Conservation (phyloP, 495 filamentous ascomycete species). For the Mycothermus thermophilus region DNA sequence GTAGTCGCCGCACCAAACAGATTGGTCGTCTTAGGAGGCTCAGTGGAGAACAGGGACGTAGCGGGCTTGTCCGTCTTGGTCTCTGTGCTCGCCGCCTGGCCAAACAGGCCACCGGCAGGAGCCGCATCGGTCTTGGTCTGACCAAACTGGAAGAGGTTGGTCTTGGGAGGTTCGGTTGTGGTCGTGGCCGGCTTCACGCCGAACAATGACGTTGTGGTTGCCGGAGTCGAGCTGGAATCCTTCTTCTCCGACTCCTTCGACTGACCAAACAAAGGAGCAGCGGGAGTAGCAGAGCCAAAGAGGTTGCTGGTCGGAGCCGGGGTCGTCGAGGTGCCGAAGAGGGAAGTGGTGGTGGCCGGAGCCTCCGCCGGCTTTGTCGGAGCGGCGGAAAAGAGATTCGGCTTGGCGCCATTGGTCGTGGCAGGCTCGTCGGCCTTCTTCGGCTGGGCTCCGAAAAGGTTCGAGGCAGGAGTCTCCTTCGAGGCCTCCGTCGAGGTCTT, state of each 20-base stretch:
- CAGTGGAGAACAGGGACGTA: slow-evolving; percentile 18
- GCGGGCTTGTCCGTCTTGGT: slow-evolving; percentile 10
- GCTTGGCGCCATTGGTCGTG: slow-evolving; percentile 5
- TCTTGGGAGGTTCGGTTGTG: slow-evolving; percentile 13
- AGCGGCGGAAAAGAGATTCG: slow-evolving; percentile 8
- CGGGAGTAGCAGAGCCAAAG: slow-evolving; percentile 9
- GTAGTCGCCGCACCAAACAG: slow-evolving; percentile 16
- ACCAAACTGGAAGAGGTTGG: slow-evolving; percentile 31
- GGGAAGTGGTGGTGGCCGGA: slow-evolving; percentile 9
- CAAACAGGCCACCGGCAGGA: slow-evolving; percentile 18
- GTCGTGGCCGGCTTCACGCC: slow-evolving; percentile 8
- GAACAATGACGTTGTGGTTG: slow-evolving; percentile 11
- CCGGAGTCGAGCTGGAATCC: slow-evolving; percentile 5
- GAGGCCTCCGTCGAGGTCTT: slow-evolving; percentile 5
- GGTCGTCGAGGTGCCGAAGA: slow-evolving; percentile 16
- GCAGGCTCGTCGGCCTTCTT: slow-evolving; percentile 15
- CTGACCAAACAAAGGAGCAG: slow-evolving; percentile 11
- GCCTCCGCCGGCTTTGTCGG: slow-evolving; percentile 9
- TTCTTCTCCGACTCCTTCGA: slow-evolving; percentile 11
- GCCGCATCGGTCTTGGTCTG: slow-evolving; percentile 16
- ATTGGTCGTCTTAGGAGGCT: slow-evolving; percentile 10
- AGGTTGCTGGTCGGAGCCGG: slow-evolving; percentile 6
- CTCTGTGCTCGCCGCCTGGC: slow-evolving; percentile 12
- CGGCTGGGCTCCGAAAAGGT: slow-evolving; percentile 11
- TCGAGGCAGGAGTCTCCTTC: slow-evolving; percentile 8